Conservation (phyloP, 345 rosid genomes). For the Balakata baccata region DNA sequence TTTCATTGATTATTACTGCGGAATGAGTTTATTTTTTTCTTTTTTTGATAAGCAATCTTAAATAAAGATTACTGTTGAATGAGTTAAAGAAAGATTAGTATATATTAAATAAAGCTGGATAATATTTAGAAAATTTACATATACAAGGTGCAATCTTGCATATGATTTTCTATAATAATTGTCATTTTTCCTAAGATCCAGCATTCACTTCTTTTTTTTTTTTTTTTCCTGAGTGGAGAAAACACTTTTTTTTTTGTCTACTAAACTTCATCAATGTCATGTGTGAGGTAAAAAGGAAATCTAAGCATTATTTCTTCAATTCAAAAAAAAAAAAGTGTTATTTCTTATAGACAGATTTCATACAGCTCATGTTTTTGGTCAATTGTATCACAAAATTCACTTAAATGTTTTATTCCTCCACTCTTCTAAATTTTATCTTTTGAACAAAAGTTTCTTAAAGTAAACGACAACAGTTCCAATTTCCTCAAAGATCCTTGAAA, state of each 20-base stretch:
- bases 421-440: not conserved
- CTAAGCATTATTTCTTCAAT: conserved; percentile 3
- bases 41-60: no score
- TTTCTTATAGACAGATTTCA: not conserved
- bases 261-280: not conserved
- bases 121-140: not conserved
- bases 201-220: conserved; percentile 4
- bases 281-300: conserved; percentile 3
- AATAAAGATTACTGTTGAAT: no score
- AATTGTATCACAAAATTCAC: not conserved
- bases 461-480: not conserved
- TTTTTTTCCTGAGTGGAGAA: conserved; percentile 18
- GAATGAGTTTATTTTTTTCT: no score
- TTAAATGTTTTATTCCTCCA: not conserved
- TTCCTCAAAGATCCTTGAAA: not conserved
- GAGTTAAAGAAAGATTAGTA: no score
- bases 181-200: conserved; percentile 17
- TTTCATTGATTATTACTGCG: not conserved
- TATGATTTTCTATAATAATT: conserved; percentile 13
- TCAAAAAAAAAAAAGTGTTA: no score
- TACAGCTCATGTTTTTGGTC: not conserved
- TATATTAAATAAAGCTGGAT: not conserved
- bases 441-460: not conserved
- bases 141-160: not conserved
- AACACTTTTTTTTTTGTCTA: conserved; percentile 10